Evolutionary conservation across 2,329 filamentous ascomycete species (phyloP), one percentile per base, ranked within the genome.

Genomic region (Diaporthe citrichinensis): DNA sequence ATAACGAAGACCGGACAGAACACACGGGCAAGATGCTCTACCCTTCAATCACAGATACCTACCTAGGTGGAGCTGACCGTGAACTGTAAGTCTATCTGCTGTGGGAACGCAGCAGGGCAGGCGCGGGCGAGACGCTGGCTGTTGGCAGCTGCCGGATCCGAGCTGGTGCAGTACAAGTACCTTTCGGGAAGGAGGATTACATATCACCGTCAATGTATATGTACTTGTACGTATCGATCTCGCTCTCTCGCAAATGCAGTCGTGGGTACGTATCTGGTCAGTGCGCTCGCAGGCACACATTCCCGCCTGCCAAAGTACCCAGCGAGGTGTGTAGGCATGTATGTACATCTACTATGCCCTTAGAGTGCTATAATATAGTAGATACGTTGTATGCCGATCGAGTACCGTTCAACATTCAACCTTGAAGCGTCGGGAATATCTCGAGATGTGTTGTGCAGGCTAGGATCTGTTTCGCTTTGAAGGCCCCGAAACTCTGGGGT

Each of bases 401-500:
- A 57, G 28, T 57, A 34, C 28, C 28, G 20, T 36, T 28, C 25
- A 23, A 25, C 8, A n/a, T 46, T 31, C 59, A 65, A 46, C 39
- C 39, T 28, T 46, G 8, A 14, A 28, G 61, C 5, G 39, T 46
- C 12, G 61, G 61, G 61, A 46, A 49, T 31, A 39, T 53, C 62
- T 68, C 31, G 62, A 68, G 28, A 51, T 49, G 15, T 20, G 59
- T 39, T 25, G 28, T n/a, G 61, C 61, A 49, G 61, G 61, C 61
- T 67, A 28, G 62, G 44, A 34, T 51, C 62, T 51, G 62, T 67
- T 36, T 51, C 62, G 62, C 44, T n/a, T 51, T 68, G 62, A 68
- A 53, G 2, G 44, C 10, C 46, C 46, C 62, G 62, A 68, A 39
- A 68, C 46, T 25, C 62, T 39, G 62, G 62, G 31, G 61, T 14